Conservation (phyloP, 148 eudicot genomes). For the Rhododendron kiyosumense region DNA sequence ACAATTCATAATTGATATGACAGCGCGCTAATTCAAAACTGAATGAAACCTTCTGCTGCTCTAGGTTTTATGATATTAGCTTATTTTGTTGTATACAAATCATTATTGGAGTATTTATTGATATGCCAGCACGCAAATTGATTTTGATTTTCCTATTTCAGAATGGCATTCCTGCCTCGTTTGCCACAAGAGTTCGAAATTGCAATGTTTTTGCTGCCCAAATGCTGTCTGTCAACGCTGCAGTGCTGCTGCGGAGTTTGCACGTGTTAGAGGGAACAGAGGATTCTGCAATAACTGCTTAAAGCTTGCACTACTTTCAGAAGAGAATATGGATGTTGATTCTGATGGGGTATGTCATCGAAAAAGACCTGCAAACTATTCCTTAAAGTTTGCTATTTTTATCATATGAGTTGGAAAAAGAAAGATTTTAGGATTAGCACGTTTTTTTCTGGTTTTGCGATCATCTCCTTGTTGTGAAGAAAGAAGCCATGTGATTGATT, state of each 20-base stretch:
- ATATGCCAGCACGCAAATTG: neutral
- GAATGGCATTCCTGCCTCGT: conserved; percentile 60
- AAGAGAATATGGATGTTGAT: conserved; percentile 58
- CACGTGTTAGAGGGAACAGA: conserved; percentile 34
- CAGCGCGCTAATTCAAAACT: neutral
- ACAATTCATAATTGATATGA: neutral
- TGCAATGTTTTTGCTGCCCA: conserved; percentile 66
- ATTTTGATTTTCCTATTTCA: conserved; percentile 17
- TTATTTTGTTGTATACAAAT: neutral
- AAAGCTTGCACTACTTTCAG: conserved; percentile 72
- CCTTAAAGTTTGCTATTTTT: neutral
- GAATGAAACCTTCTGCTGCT: neutral
- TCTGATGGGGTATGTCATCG: conserved; percentile 70
- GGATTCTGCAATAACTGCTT: conserved; percentile 78
- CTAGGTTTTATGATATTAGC: neutral
- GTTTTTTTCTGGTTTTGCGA: neutral
- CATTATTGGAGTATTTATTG: neutral
- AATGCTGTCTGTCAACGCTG: conserved; percentile 64
- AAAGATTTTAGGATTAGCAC: neutral
- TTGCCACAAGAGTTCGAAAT: conserved; percentile 42
- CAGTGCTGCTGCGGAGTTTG: conserved; percentile 36
- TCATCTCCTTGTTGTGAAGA: neutral
- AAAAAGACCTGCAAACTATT: neutral
- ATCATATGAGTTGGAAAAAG: neutral
- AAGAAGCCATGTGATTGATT: neutral